A percentile compares a stretch with the other conserved stretches of the same genome.
These are phyloP conservation scores for Populus davidiana DNA, from an alignment of 345 rosid genomes.

Conservation along the genomic window DNA sequence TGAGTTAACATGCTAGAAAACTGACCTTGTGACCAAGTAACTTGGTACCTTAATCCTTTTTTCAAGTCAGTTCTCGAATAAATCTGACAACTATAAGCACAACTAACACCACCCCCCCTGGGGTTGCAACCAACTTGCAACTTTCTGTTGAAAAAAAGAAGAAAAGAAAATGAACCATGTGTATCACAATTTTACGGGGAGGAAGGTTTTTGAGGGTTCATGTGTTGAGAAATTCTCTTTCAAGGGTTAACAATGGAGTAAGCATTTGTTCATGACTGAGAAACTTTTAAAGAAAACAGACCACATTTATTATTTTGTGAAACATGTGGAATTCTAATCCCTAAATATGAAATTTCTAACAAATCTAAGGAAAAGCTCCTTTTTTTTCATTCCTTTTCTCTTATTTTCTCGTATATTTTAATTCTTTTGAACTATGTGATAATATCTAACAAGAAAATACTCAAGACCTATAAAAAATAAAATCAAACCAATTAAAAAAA, in stretches of 20 bases:
- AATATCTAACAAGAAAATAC: neutral
- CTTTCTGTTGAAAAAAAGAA: too few species aligned
- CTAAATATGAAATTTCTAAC: neutral
- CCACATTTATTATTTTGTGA: neutral
- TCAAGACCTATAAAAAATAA: neutral
- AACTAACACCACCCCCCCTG: too few species aligned
- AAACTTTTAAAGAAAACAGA: neutral
- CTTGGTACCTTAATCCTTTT: too few species aligned
- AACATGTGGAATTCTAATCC: neutral
- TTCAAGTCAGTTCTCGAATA: too few species aligned
- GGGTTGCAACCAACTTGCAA: too few species aligned
- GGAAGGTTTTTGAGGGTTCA: neutral
- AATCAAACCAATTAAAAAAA: neutral
- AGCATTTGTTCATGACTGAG: neutral
- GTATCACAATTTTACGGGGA: neutral
- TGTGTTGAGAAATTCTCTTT: neutral
- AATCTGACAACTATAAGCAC: too few species aligned
- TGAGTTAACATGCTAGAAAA: too few species aligned
- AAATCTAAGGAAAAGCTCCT: neutral
- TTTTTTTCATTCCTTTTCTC: neutral
- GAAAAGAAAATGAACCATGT: too few species aligned
- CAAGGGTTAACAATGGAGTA: neutral
- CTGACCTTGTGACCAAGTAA: too few species aligned
- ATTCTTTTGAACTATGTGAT: neutral
- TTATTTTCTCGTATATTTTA: neutral